Evolutionary conservation across 1,284 basidiomycete species (phyloP), one percentile per base, ranked within the genome.

Genomic region (Hymenochaete sp.): DNA sequence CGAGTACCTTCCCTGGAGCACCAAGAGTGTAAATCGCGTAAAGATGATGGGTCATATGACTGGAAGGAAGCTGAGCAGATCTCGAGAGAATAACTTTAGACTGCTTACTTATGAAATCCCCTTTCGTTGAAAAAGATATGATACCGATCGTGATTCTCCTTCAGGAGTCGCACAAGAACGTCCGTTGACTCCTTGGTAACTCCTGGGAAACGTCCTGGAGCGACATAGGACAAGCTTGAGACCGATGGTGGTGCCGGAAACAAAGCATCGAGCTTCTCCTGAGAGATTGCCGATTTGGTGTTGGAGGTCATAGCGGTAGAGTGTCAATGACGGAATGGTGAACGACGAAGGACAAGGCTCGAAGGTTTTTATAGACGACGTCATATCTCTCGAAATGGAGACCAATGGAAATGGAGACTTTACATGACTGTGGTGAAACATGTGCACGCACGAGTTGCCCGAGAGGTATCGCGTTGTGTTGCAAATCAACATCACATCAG

Each of bases 41-140:
- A 3, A 71, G 58, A 42, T 73, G 72, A 51, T 77, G 75, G 4
- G 70, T 57, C 13, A 66, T 60, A 61, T 77, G 73, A 51, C 73
- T 77, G 16, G 13, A 16, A 47, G 33, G 19, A 16, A n/a, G 31
- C 9, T 27, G 18, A n/a, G n/a, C 11, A 28, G 25, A 35, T n/a
- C 33, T 28, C 28, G 11, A 22, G 7, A 29, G 5, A 38, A 8
- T 14, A 33, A 38, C 9, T 7, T 39, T 24, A 18, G 6, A 39
- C 11, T 13, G 25, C 60, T 37, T 47, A 73, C 71, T 80, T 82
- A 62, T 82, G 78, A 54, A 75, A 80, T 0, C 68, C 64, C 47
- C 57, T 62, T 25, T 77, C 67, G 47, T 81, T 78, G 61, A 79
- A 78, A 57, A 76, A 82, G 21, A 72, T 67, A 53, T 82, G 77